These are phyloP conservation scores for Botryobasidium botryosum DNA, from an alignment of 768 basidiomycete species.

Conservation along the genomic window DNA sequence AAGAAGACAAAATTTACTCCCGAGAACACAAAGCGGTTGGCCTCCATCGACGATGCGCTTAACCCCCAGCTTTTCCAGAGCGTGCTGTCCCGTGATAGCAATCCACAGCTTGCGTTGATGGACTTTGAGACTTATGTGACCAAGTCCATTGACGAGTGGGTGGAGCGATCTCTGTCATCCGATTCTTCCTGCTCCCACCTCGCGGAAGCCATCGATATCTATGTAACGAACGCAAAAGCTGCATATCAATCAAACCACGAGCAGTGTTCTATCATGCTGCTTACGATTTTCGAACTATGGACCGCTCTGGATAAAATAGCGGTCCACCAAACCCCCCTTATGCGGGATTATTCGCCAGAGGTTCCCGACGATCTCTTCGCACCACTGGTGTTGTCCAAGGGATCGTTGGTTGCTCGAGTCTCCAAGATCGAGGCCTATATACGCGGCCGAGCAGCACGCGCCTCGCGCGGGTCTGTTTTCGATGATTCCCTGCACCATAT, in stretches of 20 bases:
- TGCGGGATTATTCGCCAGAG: conserved; percentile 31
- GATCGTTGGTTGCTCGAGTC: too few species aligned
- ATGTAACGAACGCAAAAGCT: too few species aligned
- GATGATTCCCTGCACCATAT: conserved; percentile 2
- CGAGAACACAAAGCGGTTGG: too few species aligned
- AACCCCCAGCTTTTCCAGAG: background rate
- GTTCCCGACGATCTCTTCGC: conserved; percentile 25
- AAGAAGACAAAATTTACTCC: too few species aligned
- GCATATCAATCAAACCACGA: conserved; percentile 10
- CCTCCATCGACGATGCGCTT: too few species aligned
- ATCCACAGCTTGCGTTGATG: background rate
- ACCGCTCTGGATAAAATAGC: conserved; percentile 27
- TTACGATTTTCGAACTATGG: conserved; percentile 34
- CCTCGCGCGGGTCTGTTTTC: too few species aligned
- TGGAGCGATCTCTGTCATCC: too few species aligned
- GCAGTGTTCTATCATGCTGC: conserved; percentile 24
- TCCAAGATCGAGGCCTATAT: too few species aligned
- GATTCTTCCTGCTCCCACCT: too few species aligned
- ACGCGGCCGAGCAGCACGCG: too few species aligned
- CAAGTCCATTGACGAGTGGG: conserved; percentile 4
- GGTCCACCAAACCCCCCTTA: conserved; percentile 22
- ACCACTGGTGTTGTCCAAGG: conserved; percentile 26
- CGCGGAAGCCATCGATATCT: too few species aligned
- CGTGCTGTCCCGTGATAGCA: too few species aligned
- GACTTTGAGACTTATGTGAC: conserved; percentile 1